phyloP scores from a whole-genome alignment of 371 early-diverging fungal genomes.

The Basidiobolus heterosporus region DNA sequence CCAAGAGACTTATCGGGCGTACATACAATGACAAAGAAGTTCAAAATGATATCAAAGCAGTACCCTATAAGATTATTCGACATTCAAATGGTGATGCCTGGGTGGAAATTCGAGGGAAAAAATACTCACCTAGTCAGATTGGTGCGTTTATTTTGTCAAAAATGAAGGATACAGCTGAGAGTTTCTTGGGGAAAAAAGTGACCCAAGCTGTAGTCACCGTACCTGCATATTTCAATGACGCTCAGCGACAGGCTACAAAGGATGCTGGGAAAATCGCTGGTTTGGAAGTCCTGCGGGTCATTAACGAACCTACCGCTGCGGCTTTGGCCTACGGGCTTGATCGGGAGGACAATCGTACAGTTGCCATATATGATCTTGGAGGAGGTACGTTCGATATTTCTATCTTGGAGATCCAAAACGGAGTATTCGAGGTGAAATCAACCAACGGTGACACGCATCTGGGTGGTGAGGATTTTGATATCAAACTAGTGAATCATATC shows the following conservation, averaged over 20 bases:
- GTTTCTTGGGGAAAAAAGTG: conserved; percentile 67
- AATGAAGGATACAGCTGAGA: conserved; percentile 92
- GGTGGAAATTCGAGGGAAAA: conserved; percentile 83
- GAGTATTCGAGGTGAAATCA: conserved; percentile 95
- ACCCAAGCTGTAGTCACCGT: conserved; percentile 85
- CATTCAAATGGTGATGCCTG: conserved; percentile 95
- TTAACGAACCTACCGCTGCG: conserved; percentile 99
- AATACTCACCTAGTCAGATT: conserved; percentile 90
- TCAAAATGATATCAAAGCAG: conserved; percentile 63
- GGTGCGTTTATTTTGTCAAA: conserved; percentile 85
- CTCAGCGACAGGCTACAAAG: conserved; percentile 98
- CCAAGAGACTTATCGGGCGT: conserved; percentile 94
- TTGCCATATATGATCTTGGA: conserved; percentile 97
- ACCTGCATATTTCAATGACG: conserved; percentile 82
- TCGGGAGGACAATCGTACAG: conserved; percentile 69
- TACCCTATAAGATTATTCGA: conserved; percentile 79
- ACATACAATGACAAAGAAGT: conserved; percentile 75
- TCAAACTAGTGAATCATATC: conserved; percentile 61
- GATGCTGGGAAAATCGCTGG: conserved; percentile 95
- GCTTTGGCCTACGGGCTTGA: conserved; percentile 97
- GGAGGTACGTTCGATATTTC: conserved; percentile 99
- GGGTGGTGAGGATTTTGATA: conserved; percentile 99
- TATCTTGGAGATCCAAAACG: conserved; percentile 91
- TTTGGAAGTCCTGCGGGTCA: conserved; percentile 89
- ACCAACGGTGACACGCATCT: conserved; percentile 95